Base-by-base conservation (phyloP, 768 basidiomycete species). In the Mycena kentingensis region DNA sequence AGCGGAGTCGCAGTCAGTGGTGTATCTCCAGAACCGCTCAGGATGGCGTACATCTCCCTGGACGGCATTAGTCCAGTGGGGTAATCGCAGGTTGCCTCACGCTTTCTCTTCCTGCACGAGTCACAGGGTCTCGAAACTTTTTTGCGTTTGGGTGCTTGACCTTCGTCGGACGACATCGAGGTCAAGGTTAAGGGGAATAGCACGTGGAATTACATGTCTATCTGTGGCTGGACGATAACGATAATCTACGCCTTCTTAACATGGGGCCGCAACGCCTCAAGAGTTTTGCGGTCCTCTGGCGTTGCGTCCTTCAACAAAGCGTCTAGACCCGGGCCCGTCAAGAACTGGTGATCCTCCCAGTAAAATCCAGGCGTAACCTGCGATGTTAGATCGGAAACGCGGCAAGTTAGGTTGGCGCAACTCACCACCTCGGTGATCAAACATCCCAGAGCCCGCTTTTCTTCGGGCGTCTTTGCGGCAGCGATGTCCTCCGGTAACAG, bases 351-450 rank as follows among this genome's bases (percentile, higher is more conserved):
- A 57, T 81, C 81, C 46, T 77, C 74, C 77, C 77, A 81, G 31
- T 72, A 61, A 57, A 81, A 81, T 3, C 78, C 80, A 1, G 82
- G 81, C 8, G 31, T 32, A 11, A 81, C 75, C n/a, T n/a, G n/a
- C n/a, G n/a, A n/a, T n/a, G n/a, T n/a, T n/a, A n/a, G n/a, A n/a
- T n/a, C n/a, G n/a, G n/a, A n/a, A n/a, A n/a, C n/a, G n/a, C n/a
- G n/a, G n/a, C n/a, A n/a, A n/a, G n/a, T n/a, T n/a, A n/a, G n/a
- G n/a, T n/a, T n/a, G n/a, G n/a, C n/a, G n/a, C n/a, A n/a, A n/a
- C n/a, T n/a, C n/a, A n/a, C n/a, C n/a, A 84, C 76, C 66, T 84
- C 81, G 16, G 76, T 78, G 56, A 85, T 81, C 49, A 85, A 64
- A 55, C 80, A 82, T 4, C 81, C 76, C 0, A 68, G 67, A n/a